Conservation (phyloP, 208 protist species). For the Crithidia fasciculata region DNA sequence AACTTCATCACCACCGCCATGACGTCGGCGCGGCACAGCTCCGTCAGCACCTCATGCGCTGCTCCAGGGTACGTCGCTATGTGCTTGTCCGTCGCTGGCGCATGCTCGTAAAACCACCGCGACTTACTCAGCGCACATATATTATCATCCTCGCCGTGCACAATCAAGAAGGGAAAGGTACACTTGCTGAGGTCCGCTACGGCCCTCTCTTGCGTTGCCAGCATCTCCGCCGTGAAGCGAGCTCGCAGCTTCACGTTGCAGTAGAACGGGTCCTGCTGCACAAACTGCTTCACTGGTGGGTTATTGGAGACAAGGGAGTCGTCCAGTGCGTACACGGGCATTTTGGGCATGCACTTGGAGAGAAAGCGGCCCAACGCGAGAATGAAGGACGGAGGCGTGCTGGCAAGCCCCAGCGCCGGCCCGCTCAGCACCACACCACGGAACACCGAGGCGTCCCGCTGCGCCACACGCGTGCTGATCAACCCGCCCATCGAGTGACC, state of each 20-base stretch:
- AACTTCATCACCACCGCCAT: slow-evolving; percentile 63
- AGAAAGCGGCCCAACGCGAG: slow-evolving; percentile 30
- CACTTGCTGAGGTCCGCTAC: slow-evolving; percentile 17
- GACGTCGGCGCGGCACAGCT: slow-evolving; percentile 56
- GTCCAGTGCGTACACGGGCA: slow-evolving; percentile 45
- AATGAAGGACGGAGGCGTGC: slow-evolving; percentile 18
- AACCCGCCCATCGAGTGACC: slow-evolving; percentile 86
- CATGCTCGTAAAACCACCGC: slow-evolving; percentile 42
- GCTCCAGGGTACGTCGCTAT: slow-evolving; percentile 47
- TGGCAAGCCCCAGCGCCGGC: slow-evolving; percentile 42
- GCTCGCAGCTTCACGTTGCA: slow-evolving; percentile 39
- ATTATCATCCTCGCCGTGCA: slow-evolving; percentile 61
- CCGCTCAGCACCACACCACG: slow-evolving; percentile 68
- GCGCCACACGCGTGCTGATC: slow-evolving; percentile 56
- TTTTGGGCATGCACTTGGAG: slow-evolving; percentile 47
- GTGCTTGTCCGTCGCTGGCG: slow-evolving; percentile 56
- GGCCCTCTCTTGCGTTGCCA: slow-evolving; percentile 49
- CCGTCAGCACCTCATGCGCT: slow-evolving; percentile 71
- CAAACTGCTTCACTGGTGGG: slow-evolving; percentile 52
- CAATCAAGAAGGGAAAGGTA: slow-evolving; percentile 68
- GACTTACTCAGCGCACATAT: slow-evolving; percentile 51
- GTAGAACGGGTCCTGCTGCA: slow-evolving; percentile 69
- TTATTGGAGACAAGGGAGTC: slow-evolving; percentile 44
- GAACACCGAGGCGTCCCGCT: slow-evolving; percentile 37
- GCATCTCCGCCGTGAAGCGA: slow-evolving; percentile 56